Evolutionary conservation across 2,329 filamentous ascomycete species (phyloP).

Genomic region (Myriangium duriaei): DNA sequence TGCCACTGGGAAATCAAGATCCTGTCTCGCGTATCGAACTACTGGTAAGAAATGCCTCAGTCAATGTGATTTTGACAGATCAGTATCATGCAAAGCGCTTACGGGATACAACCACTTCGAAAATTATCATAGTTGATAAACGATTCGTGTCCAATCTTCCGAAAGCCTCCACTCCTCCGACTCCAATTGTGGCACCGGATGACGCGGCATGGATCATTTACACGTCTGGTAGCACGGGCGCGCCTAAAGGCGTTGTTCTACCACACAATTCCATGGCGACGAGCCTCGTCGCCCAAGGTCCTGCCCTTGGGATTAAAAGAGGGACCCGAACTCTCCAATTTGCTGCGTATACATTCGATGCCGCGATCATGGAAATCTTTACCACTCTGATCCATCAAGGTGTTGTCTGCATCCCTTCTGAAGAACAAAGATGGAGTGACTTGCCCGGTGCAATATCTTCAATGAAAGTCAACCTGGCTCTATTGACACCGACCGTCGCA

Average conservation of each 20-base stretch:
- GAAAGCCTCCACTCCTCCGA: neutral
- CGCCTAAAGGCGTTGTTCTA: conserved; percentile 72
- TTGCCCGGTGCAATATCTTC: conserved; percentile 25
- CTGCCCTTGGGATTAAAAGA: neutral
- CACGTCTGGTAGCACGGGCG: conserved; percentile 73
- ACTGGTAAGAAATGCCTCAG: conserved; percentile 15
- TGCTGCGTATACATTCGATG: conserved; percentile 6
- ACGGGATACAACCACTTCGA: neutral
- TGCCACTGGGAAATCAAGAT: conserved; percentile 18
- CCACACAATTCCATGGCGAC: conserved; percentile 43
- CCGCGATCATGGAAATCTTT: conserved; percentile 2
- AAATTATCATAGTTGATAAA: neutral
- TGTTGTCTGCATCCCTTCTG: conserved; percentile 5
- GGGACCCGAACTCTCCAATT: conserved; percentile 1
- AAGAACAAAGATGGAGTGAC: neutral
- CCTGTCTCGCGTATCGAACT: conserved; percentile 17
- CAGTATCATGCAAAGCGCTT: neutral
- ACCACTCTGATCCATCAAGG: conserved; percentile 2
- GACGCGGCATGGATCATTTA: conserved; percentile 32
- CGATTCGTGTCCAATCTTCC: conserved; percentile 7
- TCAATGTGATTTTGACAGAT: conserved; percentile 7
- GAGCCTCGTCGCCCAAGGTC: conserved; percentile 7
- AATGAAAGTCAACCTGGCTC: conserved; percentile 29
- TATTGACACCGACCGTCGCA: conserved; percentile 34
- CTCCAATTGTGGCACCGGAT: conserved; percentile 20